These are phyloP conservation scores for Mycena belliarum DNA, from an alignment of 768 basidiomycete genomes.

Conservation along the genomic window DNA sequence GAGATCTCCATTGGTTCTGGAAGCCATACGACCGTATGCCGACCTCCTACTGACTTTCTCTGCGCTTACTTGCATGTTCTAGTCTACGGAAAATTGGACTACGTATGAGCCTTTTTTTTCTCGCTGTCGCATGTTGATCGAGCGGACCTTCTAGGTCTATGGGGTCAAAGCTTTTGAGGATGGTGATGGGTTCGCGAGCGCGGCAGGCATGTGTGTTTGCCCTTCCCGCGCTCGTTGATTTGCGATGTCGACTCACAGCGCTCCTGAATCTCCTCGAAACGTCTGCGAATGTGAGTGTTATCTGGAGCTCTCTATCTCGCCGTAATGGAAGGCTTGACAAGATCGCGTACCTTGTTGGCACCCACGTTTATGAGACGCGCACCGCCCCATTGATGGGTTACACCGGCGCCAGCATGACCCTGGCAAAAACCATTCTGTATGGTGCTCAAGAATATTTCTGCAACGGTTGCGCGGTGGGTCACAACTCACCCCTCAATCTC, in stretches of 20 bases:
- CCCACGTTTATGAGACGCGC: constrained; percentile 48
- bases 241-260: constrained; percentile 44
- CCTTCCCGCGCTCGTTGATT: neutral
- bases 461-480: constrained; percentile 61
- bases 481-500: constrained; percentile 52
- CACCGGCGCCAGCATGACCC: constrained; percentile 66
- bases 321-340: constrained; percentile 18
- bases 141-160: constrained; percentile 52
- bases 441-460: constrained; percentile 72
- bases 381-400: constrained; percentile 75
- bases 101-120: constrained; percentile 24
- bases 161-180: constrained; percentile 63
- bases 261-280: constrained; percentile 75
- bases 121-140: neutral
- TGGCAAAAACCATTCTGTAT: constrained; percentile 79
- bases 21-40: constrained; percentile 52
- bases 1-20: constrained; percentile 87
- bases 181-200: constrained; percentile 72
- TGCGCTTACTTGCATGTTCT: too few species aligned
- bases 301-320: neutral
- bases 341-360: constrained; percentile 63
- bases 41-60: too few species aligned
- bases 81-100: constrained; percentile 57
- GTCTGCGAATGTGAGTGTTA: constrained; percentile 51
- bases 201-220: constrained; percentile 55